phyloP scores from a whole-genome alignment of 257 asterid genomes.

The Solanum pimpinellifolium region DNA sequence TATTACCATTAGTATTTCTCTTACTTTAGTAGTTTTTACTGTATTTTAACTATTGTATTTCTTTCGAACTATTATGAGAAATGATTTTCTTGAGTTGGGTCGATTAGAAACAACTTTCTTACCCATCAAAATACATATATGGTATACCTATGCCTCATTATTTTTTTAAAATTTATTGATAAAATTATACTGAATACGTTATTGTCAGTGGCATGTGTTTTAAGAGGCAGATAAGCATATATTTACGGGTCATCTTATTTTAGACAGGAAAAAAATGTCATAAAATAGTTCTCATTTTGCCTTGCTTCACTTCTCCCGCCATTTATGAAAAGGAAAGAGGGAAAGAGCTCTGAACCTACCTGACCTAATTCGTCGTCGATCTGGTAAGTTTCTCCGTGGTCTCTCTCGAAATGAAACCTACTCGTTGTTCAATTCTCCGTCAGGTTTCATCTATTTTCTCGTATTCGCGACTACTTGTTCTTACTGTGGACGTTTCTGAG shows the following conservation, averaged over 20 bases:
- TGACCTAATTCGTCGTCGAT: background rate
- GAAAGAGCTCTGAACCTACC: background rate
- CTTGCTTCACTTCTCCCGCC: conserved; percentile 8
- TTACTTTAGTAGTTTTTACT: too few relatives aligned
- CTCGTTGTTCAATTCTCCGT: background rate
- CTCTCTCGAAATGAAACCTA: background rate
- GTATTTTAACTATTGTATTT: too few relatives aligned
- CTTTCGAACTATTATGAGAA: background rate
- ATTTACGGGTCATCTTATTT: background rate
- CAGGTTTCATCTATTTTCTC: background rate
- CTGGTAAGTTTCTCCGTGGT: background rate
- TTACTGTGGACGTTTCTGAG: background rate
- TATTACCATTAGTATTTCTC: too few relatives aligned
- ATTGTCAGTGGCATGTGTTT: background rate
- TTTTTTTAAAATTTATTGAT: accelerated
- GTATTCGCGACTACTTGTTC: background rate
- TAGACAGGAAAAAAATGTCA: background rate
- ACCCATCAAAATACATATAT: background rate
- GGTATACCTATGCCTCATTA: accelerated
- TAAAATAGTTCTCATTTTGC: background rate
- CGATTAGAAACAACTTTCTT: too few relatives aligned
- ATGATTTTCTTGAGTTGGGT: background rate
- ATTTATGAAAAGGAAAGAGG: background rate
- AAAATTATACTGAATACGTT: too few relatives aligned
- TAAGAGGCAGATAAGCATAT: background rate